These are phyloP conservation scores for Vaccinium darrowii DNA, from an alignment of 148 eudicot genomes.

Conservation along the genomic window DNA sequence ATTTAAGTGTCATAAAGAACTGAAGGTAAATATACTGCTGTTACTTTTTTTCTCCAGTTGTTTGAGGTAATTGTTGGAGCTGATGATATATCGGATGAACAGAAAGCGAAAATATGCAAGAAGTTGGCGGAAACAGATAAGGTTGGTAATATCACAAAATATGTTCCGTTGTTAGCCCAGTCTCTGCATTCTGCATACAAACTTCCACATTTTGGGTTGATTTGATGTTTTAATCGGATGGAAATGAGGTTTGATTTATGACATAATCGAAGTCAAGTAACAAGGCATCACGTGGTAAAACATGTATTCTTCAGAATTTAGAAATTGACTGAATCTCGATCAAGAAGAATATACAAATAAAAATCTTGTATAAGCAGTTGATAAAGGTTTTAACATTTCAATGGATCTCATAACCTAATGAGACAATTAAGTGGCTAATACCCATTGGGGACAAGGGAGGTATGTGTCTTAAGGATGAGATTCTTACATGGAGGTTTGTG, in stretches of 20 bases:
- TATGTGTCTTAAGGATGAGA: neutral
- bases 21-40: slow-evolving; percentile 15
- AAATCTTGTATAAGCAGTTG: neutral
- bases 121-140: slow-evolving; percentile 79
- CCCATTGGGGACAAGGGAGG: neutral
- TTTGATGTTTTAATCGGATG: neutral
- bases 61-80: slow-evolving; percentile 68
- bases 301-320: neutral
- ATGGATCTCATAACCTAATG: neutral
- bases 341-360: neutral
- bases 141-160: slow-evolving; percentile 33
- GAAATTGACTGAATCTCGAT: neutral
- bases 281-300: neutral
- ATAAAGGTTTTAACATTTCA: neutral
- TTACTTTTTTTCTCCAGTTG: slow-evolving; percentile 43
- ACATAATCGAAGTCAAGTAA: neutral
- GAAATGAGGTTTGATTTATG: neutral
- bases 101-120: slow-evolving; percentile 80
- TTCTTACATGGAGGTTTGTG: neutral
- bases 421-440: neutral
- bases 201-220: neutral
- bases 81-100: slow-evolving; percentile 66
- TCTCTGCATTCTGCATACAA: neutral
- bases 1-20: slow-evolving; percentile 8
- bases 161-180: neutral